These are phyloP conservation scores for Hymenochaete sp. DNA, from an alignment of 1,284 basidiomycete species.

Conservation along the genomic window DNA sequence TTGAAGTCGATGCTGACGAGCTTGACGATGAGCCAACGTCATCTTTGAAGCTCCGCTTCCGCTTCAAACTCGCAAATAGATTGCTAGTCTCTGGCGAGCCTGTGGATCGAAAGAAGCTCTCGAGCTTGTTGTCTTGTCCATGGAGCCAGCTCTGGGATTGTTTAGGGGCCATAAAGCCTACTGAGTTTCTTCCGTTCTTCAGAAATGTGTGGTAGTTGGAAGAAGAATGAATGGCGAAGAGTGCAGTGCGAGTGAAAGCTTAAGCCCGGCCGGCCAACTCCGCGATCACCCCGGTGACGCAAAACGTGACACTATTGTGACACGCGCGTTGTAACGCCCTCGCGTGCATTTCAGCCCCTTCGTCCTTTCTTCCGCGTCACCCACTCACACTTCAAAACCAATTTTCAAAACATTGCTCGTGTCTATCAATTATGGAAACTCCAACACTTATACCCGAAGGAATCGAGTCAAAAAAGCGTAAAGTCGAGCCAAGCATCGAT, in stretches of 20 bases:
- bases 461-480: constrained; percentile 15
- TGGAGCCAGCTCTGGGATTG: not conserved
- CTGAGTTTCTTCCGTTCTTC: no score
- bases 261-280: not conserved
- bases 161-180: not conserved
- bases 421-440: constrained; percentile 1
- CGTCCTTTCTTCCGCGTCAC: not conserved
- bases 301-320: not conserved
- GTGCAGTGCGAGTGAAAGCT: not conserved
- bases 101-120: not conserved
- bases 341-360: not conserved
- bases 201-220: not conserved
- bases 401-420: not conserved
- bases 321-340: not conserved
- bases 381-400: not conserved
- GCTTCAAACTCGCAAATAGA: no score
- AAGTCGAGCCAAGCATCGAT: constrained; percentile 11
- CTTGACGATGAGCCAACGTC: no score
- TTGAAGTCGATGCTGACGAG: no score
- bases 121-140: not conserved
- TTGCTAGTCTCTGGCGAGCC: no score
- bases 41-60: no score
- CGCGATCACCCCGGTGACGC: no score
- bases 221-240: not conserved
- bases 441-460: constrained; percentile 12